Percentiles rank a stretch among this genome's conserved stretches.
phyloP scores from a whole-genome alignment of 176 grass and related monocot genomes.

The Panicum miliaceum region DNA sequence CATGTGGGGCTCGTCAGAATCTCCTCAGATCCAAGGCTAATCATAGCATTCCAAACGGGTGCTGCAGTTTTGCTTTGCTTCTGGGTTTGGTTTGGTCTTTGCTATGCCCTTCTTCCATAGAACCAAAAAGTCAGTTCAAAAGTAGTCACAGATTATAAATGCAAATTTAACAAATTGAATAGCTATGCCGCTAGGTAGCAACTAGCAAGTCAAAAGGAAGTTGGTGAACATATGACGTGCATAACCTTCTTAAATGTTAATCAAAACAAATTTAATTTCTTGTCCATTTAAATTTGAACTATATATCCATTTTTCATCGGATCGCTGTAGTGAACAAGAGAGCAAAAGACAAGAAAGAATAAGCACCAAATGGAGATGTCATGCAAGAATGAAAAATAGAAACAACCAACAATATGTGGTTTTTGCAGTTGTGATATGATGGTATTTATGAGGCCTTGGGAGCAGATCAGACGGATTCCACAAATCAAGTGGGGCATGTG shows the following conservation, averaged over 20 bases:
- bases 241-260: background rate
- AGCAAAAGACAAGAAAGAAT: too few relatives aligned
- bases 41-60: slow-evolving; percentile 18
- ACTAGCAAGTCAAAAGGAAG: background rate
- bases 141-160: background rate
- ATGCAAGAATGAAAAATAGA: too few relatives aligned
- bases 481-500: too few relatives aligned
- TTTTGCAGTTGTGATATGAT: too few relatives aligned
- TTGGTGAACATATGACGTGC: background rate
- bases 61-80: background rate
- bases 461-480: too few relatives aligned
- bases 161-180: background rate
- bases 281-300: background rate
- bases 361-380: too few relatives aligned
- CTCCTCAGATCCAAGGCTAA: slow-evolving; percentile 46
- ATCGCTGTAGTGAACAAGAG: too few relatives aligned
- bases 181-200: background rate
- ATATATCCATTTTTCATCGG: background rate
- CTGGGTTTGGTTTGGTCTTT: background rate
- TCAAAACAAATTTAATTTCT: too few relatives aligned
- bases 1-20: slow-evolving; percentile 37
- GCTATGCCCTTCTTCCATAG: background rate
- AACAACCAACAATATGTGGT: too few relatives aligned
- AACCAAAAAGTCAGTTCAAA: background rate
- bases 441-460: too few relatives aligned